These are phyloP conservation scores for Gorgonomyces haynaldii DNA, from an alignment of 192 early-diverging fungal species.

Conservation along the genomic window DNA sequence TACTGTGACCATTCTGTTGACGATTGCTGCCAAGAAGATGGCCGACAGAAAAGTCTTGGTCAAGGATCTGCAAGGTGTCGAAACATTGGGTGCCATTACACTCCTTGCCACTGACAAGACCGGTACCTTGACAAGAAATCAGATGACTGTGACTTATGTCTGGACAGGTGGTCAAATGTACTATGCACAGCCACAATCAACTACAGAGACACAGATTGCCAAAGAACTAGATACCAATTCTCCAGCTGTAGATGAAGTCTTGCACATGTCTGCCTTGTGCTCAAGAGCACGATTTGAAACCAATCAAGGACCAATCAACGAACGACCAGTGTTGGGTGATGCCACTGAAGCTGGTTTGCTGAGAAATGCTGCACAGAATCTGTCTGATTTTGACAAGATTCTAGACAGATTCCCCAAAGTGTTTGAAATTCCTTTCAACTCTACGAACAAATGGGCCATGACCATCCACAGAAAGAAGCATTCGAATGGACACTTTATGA, in stretches of 20 bases:
- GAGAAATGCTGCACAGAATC: constrained; percentile 63
- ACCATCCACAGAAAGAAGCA: constrained; percentile 74
- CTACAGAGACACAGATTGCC: not conserved
- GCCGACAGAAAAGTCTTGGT: constrained; percentile 67
- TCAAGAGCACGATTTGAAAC: constrained; percentile 29
- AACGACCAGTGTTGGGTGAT: constrained; percentile 35
- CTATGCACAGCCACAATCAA: constrained; percentile 10
- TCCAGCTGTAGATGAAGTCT: constrained; percentile 51
- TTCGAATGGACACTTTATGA: constrained; percentile 51
- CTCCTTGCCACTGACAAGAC: constrained; percentile 81
- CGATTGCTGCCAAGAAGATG: constrained; percentile 80
- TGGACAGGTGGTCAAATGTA: constrained; percentile 56
- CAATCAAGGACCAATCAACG: constrained; percentile 4
- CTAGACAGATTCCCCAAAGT: constrained; percentile 65
- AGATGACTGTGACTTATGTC: constrained; percentile 76
- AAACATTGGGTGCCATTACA: constrained; percentile 82
- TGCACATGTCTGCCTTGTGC: constrained; percentile 57
- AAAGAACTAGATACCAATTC: constrained; percentile 5
- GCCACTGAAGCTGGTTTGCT: constrained; percentile 74
- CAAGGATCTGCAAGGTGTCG: constrained; percentile 76
- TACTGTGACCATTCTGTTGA: constrained; percentile 72
- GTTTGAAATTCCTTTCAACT: constrained; percentile 94
- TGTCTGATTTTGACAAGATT: constrained; percentile 63
- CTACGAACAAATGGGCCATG: constrained; percentile 89
- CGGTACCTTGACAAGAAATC: constrained; percentile 76